Percentiles rank a stretch among this genome's conserved stretches.
These are phyloP conservation scores for Suhomyces maxii DNA, from an alignment of 1,139 yeast species.

Conservation along the genomic window DNA sequence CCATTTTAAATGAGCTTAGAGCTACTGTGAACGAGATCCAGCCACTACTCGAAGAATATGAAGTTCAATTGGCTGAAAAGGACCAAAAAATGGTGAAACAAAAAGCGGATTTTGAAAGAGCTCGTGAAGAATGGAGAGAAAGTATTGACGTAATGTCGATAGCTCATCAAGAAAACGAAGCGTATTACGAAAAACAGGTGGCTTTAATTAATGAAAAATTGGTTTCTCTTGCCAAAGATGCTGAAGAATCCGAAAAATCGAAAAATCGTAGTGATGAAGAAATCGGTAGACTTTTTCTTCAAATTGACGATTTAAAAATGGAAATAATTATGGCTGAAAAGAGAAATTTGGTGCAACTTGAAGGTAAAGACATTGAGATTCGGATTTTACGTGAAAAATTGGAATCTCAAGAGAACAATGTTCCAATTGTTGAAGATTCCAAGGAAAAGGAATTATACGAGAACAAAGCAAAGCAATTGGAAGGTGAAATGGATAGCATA, in stretches of 20 bases:
- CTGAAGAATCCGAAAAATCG: slow-evolving; percentile 1
- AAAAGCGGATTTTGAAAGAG: slow-evolving; percentile 48
- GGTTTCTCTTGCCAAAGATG: slow-evolving; percentile 4
- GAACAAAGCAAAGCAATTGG: slow-evolving; percentile 49
- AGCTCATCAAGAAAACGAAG: slow-evolving; percentile 45
- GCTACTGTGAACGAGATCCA: slow-evolving; percentile 47
- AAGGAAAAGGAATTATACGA: slow-evolving; percentile 12
- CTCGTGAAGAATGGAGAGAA: slow-evolving; percentile 57
- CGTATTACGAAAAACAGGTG: slow-evolving; percentile 32
- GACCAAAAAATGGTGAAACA: slow-evolving; percentile 47
- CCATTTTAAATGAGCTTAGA: slow-evolving; percentile 42
- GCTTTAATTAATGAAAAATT: slow-evolving; percentile 16
- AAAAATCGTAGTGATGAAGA: slow-evolving; percentile 11
- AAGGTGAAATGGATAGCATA: slow-evolving; percentile 48
- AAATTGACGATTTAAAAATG: slow-evolving; percentile 14
- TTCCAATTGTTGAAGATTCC: slow-evolving; percentile 5
- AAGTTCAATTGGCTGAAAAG: slow-evolving; percentile 40
- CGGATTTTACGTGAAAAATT: slow-evolving; percentile 15
- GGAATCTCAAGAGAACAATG: slow-evolving; percentile 10
- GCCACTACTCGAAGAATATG: slow-evolving; percentile 47
- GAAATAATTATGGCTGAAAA: slow-evolving; percentile 16
- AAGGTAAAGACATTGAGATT: slow-evolving; percentile 17
- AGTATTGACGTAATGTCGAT: slow-evolving; percentile 54
- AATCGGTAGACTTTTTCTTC: slow-evolving; percentile 10
- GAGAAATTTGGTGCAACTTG: slow-evolving; percentile 15